Base-by-base conservation (phyloP, 2,329 filamentous ascomycete genomes). In the Exophiala viscosa region DNA sequence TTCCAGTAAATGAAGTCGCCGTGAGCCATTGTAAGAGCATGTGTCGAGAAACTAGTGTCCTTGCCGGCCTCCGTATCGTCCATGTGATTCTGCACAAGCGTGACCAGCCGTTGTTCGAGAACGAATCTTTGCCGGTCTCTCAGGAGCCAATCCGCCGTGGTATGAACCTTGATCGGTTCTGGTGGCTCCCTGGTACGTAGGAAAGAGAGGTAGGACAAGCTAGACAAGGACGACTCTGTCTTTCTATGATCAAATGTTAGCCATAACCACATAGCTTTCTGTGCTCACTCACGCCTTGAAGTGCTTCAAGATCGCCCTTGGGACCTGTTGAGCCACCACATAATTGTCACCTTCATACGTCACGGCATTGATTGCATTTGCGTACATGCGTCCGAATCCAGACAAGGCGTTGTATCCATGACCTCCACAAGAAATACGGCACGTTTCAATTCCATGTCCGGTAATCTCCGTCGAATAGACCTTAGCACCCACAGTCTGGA, bases 281-380 rank as follows among this genome's bases (percentile, higher is more conserved):
- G 10, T n/a, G 9, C 33, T 48, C 8, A 41, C 39, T 41, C 38
- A 44, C 46, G 32, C 41, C 17, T 52, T 62, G 46, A 59, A 61
- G 39, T 63, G 58, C 40, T 63, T 63, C 20, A 60, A n/a, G 15
- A 63, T 60, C 5, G 59, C 61, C 11, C 59, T 54, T 13, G 59
- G 55, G 14, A 70, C 65, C 59, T 74, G 70, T 48, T 70, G 69
- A 51, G 65, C 67, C 32, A 73, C 64, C 6, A 73, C 70, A 47
- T 67, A 71, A 45, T 72, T 73, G 47, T 74, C 71, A 2, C 71
- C 71, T 44, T 72, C 70, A 28, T 69, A 68, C 0, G 69, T 71
- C 15, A 52, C 48, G 10, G 52, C 39, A 34, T 52, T 48, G 23
- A 52, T 45, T 9, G 49, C 17, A 42, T 58, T 48, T 11, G 48